Conservation (phyloP, 129 eudicot genomes). For the Sambucus nigra region DNA sequence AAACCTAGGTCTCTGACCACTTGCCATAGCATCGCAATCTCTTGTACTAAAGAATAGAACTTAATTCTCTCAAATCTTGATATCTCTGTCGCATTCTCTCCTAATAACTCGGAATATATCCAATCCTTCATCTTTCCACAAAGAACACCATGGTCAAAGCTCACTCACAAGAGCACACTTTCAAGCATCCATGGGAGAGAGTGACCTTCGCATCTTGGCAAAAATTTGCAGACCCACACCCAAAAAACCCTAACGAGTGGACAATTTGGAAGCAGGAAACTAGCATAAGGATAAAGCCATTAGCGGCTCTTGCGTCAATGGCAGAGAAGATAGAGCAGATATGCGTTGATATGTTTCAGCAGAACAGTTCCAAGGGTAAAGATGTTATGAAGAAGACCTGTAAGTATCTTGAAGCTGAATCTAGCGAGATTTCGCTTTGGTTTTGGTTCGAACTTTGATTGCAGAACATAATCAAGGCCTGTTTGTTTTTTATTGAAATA, state of each 20-base stretch:
- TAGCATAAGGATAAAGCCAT: conserved; percentile 77
- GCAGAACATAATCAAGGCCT: not conserved
- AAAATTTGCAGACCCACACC: conserved; percentile 97
- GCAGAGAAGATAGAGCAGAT: conserved; percentile 95
- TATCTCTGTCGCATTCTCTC: too few species aligned
- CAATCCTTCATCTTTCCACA: not conserved
- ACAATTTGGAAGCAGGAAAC: conserved; percentile 91
- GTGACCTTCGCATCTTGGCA: conserved; percentile 92
- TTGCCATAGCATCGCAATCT: too few species aligned
- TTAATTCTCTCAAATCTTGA: too few species aligned
- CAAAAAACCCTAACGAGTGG: conserved; percentile 74
- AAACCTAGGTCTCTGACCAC: too few species aligned
- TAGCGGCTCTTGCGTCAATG: conserved; percentile 83
- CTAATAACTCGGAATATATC: too few species aligned
- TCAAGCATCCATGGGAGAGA: conserved; percentile 87
- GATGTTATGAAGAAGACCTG: conserved; percentile 99
- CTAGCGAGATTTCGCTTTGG: conserved; percentile 56
- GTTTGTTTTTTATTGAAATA: not conserved
- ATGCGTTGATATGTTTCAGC: conserved; percentile 92
- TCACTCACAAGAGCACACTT: conserved; percentile 69
- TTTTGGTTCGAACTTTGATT: conserved; percentile 2
- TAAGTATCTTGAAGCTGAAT: conserved; percentile 95
- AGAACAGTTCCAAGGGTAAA: conserved; percentile 85
- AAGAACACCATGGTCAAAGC: conserved; percentile 57
- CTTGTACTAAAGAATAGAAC: too few species aligned